Base-by-base conservation (phyloP, 2,329 filamentous ascomycete genomes). In the Waltergamsia citrina region DNA sequence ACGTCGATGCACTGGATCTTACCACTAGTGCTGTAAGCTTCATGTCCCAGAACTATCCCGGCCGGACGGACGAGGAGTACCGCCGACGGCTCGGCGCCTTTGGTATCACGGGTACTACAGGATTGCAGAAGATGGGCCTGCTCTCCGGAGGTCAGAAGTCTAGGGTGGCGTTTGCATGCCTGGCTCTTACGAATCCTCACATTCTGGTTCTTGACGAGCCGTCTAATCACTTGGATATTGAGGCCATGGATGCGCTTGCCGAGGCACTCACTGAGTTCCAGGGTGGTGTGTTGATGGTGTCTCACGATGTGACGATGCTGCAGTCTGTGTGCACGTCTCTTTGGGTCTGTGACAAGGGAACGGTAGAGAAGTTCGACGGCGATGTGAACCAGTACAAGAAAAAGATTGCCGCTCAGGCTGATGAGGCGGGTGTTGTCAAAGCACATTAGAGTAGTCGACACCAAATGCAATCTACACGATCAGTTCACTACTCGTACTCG, bases 311-410 rank as follows among this genome's bases (percentile, higher is more conserved):
- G 35, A 96, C 92, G 1, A 95, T 98, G 86, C 59, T 98, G 58
- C 87, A 94, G 67, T 94, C 84, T 34, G 92, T 98, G 24, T 98
- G 92, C 61, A 92, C 71, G 33, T 92, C 81, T 54, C 63, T 98
- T 51, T 98, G 92, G 92, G 90, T 98, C 42, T 98, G 92, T 53
- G 92, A 98, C 56, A 70, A 81, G 38, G 92, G 92, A 8, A 92
- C 81, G 2, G 88, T 98, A 15, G 86, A 94, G 72, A 88, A 95
- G 65, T 98, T 98, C 63, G 78, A 83, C 40, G 92, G 92, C 22
- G 88, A 93, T 48, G 88, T 98, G 34, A 85, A 94, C 62, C 80
- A 85, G 41, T 98, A 98, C 68, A 98, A 98, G 80, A 94, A 88
- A 76, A 80, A 85, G 59, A 95, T 98, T 51, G 76, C 78, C 14